Conservation (phyloP, 371 early-diverging fungal species). For the Mycotypha africana region DNA sequence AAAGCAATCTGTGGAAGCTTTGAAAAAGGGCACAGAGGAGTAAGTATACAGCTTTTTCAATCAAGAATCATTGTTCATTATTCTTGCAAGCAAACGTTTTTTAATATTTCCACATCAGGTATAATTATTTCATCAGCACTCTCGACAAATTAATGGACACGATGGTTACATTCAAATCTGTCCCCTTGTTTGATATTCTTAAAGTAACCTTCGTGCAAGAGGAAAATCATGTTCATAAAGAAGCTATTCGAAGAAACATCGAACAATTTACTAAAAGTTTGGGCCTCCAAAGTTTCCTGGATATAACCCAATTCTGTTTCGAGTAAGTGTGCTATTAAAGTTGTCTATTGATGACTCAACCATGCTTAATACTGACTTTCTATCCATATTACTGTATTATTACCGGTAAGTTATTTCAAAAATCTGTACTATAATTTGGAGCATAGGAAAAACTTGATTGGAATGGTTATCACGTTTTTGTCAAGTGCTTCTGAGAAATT, state of each 20-base stretch:
- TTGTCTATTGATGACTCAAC: not conserved
- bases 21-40: too few relatives aligned
- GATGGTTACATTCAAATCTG: conserved; percentile 37
- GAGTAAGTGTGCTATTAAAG: conserved; percentile 25
- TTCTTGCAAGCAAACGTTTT: too few relatives aligned
- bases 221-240: conserved; percentile 43
- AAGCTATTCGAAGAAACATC: conserved; percentile 29
- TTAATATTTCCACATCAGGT: too few relatives aligned
- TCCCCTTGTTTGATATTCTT: conserved; percentile 43
- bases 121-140: conserved; percentile 45
- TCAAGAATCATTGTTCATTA: too few relatives aligned
- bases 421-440: conserved; percentile 25
- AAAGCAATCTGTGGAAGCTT: too few relatives aligned
- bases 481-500: too few relatives aligned
- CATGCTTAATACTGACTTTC: too few relatives aligned
- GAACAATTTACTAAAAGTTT: conserved; percentile 35
- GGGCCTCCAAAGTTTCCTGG: conserved; percentile 32
- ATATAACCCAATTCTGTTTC: conserved; percentile 35
- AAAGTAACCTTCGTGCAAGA: conserved; percentile 53
- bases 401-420: conserved; percentile 45
- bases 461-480: conserved; percentile 44
- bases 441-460: conserved; percentile 40
- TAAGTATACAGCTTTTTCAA: too few relatives aligned
- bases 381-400: too few relatives aligned
- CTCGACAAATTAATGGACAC: conserved; percentile 49